Evolutionary conservation across 805 yeast genomes (phyloP), one percentile per base, ranked within the genome.

Genomic region (Kazachstania viticola): DNA sequence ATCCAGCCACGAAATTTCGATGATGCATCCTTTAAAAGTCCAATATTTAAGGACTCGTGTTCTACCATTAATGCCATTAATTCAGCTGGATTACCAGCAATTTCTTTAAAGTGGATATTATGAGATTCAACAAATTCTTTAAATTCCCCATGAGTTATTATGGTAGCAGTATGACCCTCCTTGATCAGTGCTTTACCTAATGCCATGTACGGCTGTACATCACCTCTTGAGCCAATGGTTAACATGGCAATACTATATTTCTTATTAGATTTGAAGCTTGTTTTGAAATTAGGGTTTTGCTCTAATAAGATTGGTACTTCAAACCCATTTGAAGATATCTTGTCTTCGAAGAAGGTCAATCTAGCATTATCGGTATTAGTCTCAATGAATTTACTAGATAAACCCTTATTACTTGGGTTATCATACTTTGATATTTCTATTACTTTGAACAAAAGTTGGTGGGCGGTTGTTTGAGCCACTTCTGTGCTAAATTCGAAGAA

Each of bases 221-320:
- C 97, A 21, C 97, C 97, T 36, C 97, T 67, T 0, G 95, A 84
- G 0, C 97, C 97, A 45, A 88, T 88, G 0, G 96, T 88, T 36
- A 88, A 56, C 29, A 84, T 59, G 0, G 80, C 76, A 46, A 87
- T 69, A 18, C 66, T 68, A 44, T 67, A 69, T 2, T 73, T 56
- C 31, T 70, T 64, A 1, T 64, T 49, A 0, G 94, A 80, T 35
- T 61, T 64, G 21, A 73, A 58, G 28, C 58, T 67, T 0, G 72
- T 69, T 28, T 65, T 62, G 36, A 62, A 54, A 37, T 64, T 60
- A 0, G 82, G 81, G 29, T 73, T 71, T 30, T 75, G 79, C 44
- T 77, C 85, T 30, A 79, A 55, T 16, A 80, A 67, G 9, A 81
- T 62, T 0, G 91, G 91, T 14, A 79, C 65, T 40, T 75, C 75